Conservation (phyloP, 2,329 filamentous ascomycete species). For the Pseudocercospora crystallina region DNA sequence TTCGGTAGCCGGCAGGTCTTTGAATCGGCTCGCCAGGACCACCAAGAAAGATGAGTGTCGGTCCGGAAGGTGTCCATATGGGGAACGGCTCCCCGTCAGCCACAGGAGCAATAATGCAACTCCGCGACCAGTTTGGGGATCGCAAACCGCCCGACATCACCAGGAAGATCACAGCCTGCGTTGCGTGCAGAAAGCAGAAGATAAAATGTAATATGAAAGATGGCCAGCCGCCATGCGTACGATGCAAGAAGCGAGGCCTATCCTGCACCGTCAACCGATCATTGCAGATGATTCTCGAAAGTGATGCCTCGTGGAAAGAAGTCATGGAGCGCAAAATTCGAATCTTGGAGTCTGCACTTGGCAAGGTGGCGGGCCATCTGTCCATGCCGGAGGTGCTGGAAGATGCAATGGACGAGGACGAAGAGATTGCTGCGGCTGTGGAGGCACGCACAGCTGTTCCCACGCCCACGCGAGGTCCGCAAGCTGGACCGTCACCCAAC, state of each 20-base stretch:
- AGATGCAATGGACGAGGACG: slow-evolving; percentile 26
- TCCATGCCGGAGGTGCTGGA: slow-evolving; percentile 25
- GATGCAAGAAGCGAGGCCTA: slow-evolving; percentile 43
- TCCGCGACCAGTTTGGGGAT: slow-evolving; percentile 24
- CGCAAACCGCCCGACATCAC: slow-evolving; percentile 30
- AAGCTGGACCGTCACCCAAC: slow-evolving; percentile 18
- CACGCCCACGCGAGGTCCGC: slow-evolving; percentile 6
- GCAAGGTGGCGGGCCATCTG: slow-evolving; percentile 27
- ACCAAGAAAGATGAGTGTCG: no score
- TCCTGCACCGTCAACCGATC: slow-evolving; percentile 44
- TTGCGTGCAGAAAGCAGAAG: slow-evolving; percentile 44
- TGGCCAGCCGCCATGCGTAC: slow-evolving; percentile 39
- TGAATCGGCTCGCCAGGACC: no score
- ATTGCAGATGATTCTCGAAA: slow-evolving; percentile 44
- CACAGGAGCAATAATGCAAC: slow-evolving; percentile 18
- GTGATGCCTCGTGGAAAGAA: slow-evolving; percentile 44
- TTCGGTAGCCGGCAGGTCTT: no score
- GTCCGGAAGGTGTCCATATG: no score
- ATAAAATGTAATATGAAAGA: slow-evolving; percentile 46
- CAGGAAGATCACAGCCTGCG: slow-evolving; percentile 39
- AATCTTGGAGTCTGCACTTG: slow-evolving; percentile 38
- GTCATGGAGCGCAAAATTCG: slow-evolving; percentile 39
- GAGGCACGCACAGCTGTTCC: slow-evolving; percentile 16
- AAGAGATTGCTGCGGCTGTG: slow-evolving; percentile 17
- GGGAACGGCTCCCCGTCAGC: slow-evolving; percentile 28